phyloP scores from a whole-genome alignment of 768 basidiomycete genomes.

The Chalciporus sphaerocephalus region DNA sequence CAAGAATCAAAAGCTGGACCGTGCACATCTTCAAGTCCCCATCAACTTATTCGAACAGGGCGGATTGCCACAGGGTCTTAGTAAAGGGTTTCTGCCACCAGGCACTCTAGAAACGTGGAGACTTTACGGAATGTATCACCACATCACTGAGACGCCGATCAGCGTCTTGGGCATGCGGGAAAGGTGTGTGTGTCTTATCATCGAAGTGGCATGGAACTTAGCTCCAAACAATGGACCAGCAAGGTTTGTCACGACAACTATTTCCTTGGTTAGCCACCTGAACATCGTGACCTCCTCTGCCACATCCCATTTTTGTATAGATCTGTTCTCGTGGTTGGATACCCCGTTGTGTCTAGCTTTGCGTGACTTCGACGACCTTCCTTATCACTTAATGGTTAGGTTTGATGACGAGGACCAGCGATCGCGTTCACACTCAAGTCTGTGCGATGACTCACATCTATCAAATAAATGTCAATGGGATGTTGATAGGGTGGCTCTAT shows the following conservation, averaged over 20 bases:
- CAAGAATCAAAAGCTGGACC: not conserved
- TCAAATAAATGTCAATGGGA: not conserved
- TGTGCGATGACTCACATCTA: not conserved
- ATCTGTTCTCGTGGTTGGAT: not conserved
- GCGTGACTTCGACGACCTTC: not conserved
- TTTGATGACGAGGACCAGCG: not conserved
- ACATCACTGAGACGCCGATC: slow-evolving; percentile 14
- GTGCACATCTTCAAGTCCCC: too few relatives aligned
- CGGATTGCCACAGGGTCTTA: slow-evolving; percentile 20
- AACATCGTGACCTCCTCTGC: too few relatives aligned
- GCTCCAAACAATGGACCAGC: slow-evolving; percentile 1
- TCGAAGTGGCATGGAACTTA: not conserved
- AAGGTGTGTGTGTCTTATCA: slow-evolving; percentile 1
- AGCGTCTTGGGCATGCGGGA: slow-evolving; percentile 1
- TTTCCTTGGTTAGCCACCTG: not conserved
- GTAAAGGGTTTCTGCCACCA: slow-evolving; percentile 8
- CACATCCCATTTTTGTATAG: too few relatives aligned
- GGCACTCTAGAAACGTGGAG: slow-evolving; percentile 13
- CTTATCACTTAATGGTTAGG: not conserved
- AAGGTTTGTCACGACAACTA: not conserved
- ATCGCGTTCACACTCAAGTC: not conserved
- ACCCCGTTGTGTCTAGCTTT: too few relatives aligned
- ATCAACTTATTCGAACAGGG: slow-evolving; percentile 10
- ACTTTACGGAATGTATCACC: slow-evolving; percentile 14
- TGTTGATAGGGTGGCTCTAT: not conserved